phyloP scores from a whole-genome alignment of 2,329 filamentous ascomycete species.

The Cercospora sojina region DNA sequence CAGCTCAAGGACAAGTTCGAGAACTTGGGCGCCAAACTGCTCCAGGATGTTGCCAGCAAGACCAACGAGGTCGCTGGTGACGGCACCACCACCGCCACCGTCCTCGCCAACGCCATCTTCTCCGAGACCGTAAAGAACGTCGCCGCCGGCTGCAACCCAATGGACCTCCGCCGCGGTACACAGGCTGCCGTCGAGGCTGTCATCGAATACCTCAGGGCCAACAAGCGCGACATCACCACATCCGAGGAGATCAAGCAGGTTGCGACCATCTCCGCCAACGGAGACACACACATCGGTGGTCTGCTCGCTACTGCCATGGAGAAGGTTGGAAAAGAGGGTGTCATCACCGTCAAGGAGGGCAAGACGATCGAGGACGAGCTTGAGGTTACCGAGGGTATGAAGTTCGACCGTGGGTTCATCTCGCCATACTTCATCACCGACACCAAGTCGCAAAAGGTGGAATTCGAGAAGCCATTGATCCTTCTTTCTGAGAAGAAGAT shows the following conservation, averaged over 20 bases:
- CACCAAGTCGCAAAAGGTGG: conserved; percentile 96
- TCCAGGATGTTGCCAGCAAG: conserved; percentile 98
- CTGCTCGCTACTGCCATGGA: conserved; percentile 99
- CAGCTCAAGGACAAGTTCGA: conserved; percentile 98
- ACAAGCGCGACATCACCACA: conserved; percentile 98
- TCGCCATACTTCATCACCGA: conserved; percentile 99
- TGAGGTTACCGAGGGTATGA: conserved; percentile 99
- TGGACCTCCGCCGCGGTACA: conserved; percentile 96
- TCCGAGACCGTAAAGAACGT: conserved; percentile 99
- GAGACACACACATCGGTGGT: conserved; percentile 89
- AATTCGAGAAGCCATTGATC: conserved; percentile 99
- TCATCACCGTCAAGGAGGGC: conserved; percentile 99
- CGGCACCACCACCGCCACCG: conserved; percentile 95
- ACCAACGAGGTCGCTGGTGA: conserved; percentile 99
- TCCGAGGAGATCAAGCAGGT: conserved; percentile 97
- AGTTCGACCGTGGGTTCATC: conserved; percentile 97
- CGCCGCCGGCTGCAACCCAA: conserved; percentile 97
- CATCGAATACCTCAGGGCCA: conserved; percentile 87
- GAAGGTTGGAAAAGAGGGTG: conserved; percentile 99
- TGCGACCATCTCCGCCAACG: conserved; percentile 96
- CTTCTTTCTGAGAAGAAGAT: conserved; percentile 99
- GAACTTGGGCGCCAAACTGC: conserved; percentile 93
- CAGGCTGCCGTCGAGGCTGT: conserved; percentile 95
- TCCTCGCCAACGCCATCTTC: conserved; percentile 96
- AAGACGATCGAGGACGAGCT: conserved; percentile 98